These are phyloP conservation scores for Abortiporus biennis DNA, from an alignment of 1,284 basidiomycete genomes.

Conservation along the genomic window DNA sequence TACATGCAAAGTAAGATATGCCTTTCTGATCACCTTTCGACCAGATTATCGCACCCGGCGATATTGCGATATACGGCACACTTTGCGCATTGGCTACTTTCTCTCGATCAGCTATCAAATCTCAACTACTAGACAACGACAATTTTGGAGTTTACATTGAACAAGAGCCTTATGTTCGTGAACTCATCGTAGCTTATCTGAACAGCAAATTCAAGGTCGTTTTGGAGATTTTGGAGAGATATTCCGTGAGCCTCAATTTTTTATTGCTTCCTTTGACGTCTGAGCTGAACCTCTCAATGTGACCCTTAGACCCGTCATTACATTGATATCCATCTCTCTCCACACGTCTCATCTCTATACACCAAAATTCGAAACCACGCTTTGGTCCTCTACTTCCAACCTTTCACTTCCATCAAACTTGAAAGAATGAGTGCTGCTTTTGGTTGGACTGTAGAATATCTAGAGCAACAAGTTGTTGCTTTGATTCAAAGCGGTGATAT, in stretches of 20 bases:
- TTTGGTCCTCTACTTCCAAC: conserved; percentile 80
- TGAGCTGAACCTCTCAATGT: neutral
- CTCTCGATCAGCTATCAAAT: conserved; percentile 61
- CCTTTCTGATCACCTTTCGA: neutral
- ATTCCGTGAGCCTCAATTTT: conserved; percentile 50
- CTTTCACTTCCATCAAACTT: conserved; percentile 76
- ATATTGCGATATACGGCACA: conserved; percentile 80
- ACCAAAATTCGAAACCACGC: conserved; percentile 65
- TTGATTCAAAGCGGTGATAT: conserved; percentile 75
- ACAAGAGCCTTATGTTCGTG: conserved; percentile 78
- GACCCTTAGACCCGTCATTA: conserved; percentile 57
- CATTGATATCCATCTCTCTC: conserved; percentile 69
- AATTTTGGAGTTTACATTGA: conserved; percentile 76
- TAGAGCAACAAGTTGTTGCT: conserved; percentile 63
- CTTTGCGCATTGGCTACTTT: conserved; percentile 78
- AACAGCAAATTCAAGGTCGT: conserved; percentile 77
- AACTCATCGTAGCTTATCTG: conserved; percentile 79
- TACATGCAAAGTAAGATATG: neutral
- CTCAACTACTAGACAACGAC: conserved; percentile 63
- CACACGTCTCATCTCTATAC: conserved; percentile 56
- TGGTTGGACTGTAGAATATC: conserved; percentile 68
- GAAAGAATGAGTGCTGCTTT: conserved; percentile 78
- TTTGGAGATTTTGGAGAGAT: conserved; percentile 64
- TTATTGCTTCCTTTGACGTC: neutral
- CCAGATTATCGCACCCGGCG: conserved; percentile 69